Evolutionary conservation across 1,284 basidiomycete genomes (phyloP).

Genomic region (Pyrrhoderma lamaoense): DNA sequence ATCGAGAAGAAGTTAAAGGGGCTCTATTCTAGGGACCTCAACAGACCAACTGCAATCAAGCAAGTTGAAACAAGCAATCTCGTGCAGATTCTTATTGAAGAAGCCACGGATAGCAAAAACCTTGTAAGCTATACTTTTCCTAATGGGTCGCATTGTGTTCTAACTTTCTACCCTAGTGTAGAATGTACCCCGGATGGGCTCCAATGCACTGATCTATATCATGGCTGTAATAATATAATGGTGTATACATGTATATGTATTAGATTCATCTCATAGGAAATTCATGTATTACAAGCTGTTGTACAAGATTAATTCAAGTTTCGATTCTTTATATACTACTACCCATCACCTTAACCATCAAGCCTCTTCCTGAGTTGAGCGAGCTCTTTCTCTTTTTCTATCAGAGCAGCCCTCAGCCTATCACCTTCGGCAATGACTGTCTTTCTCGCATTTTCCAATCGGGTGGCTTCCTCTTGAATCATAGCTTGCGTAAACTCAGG

Average conservation of each 20-base stretch:
- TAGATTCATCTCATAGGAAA: too few species aligned
- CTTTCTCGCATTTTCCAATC: conserved; percentile 73
- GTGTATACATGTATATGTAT: too few species aligned
- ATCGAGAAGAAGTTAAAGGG: conserved; percentile 85
- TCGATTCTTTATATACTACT: too few species aligned
- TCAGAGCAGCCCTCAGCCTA: conserved; percentile 48
- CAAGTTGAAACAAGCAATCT: conserved; percentile 78
- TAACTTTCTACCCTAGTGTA: conserved; percentile 35
- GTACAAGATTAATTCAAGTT: too few species aligned
- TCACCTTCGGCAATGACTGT: conserved; percentile 60
- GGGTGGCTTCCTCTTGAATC: conserved; percentile 80
- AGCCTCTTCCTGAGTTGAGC: conserved; percentile 52
- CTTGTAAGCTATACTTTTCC: conserved; percentile 47
- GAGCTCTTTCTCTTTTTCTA: conserved; percentile 70
- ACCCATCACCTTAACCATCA: conserved; percentile 7
- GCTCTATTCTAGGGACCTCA: conserved; percentile 44
- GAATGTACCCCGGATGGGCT: conserved; percentile 85
- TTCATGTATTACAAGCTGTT: too few species aligned
- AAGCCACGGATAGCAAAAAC: conserved; percentile 69
- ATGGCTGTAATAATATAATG: conserved; percentile 4
- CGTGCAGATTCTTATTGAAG: conserved; percentile 85
- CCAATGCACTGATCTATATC: conserved; percentile 58
- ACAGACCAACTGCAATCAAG: conserved; percentile 46
- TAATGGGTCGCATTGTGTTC: too few species aligned
- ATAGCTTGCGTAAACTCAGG: conserved; percentile 79